Conservation (phyloP, 2,329 filamentous ascomycete species). For the Neoarthrinium moseri region DNA sequence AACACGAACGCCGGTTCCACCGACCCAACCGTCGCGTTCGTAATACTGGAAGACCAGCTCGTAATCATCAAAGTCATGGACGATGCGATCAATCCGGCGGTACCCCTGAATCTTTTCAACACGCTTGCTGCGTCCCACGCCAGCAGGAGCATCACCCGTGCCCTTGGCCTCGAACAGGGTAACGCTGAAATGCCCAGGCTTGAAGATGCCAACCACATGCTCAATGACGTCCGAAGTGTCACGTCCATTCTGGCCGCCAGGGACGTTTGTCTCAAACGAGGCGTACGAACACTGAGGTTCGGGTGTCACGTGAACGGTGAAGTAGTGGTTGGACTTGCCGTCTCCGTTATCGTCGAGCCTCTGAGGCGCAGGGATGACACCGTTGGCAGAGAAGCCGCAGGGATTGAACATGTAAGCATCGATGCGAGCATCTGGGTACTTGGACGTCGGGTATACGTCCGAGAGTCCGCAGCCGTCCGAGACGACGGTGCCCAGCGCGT, state of each 20-base stretch:
- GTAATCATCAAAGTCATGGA: slow-evolving; percentile 96
- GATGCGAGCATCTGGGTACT: slow-evolving; percentile 89
- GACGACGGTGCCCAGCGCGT: slow-evolving; percentile 88
- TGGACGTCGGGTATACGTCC: slow-evolving; percentile 80
- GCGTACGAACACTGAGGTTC: slow-evolving; percentile 97
- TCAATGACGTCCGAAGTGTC: slow-evolving; percentile 89
- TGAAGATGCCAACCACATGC: slow-evolving; percentile 94
- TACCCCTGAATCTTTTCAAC: slow-evolving; percentile 86
- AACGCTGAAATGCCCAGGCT: slow-evolving; percentile 94
- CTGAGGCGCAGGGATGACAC: slow-evolving; percentile 79
- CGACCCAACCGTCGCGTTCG: slow-evolving; percentile 78
- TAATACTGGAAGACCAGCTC: slow-evolving; percentile 97
- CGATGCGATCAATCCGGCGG: slow-evolving; percentile 85
- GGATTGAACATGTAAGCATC: slow-evolving; percentile 96
- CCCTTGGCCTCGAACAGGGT: slow-evolving; percentile 91
- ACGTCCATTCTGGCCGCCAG: slow-evolving; percentile 80
- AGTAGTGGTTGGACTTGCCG: slow-evolving; percentile 74
- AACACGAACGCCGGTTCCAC: slow-evolving; percentile 50
- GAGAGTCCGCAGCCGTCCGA: slow-evolving; percentile 87
- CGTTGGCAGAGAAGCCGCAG: slow-evolving; percentile 96
- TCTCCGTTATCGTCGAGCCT: slow-evolving; percentile 42
- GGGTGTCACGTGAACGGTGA: slow-evolving; percentile 96
- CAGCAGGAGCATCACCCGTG: slow-evolving; percentile 35
- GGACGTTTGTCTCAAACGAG: slow-evolving; percentile 97
- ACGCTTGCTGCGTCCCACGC: slow-evolving; percentile 39